Conservation (phyloP, 345 rosid genomes). For the Acer yangbiense region DNA sequence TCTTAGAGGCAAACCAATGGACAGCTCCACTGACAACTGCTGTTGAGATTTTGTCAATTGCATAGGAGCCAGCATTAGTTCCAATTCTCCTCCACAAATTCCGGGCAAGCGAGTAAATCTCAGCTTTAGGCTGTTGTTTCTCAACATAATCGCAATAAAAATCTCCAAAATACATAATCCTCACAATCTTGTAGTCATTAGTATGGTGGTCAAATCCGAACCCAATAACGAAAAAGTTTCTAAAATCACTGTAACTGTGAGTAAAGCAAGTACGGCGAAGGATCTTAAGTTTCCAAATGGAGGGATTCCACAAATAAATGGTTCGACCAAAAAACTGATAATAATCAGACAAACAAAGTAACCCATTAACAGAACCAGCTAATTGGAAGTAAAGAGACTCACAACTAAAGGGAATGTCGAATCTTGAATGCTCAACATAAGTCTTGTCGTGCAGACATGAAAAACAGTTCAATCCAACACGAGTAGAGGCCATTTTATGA, state of each 20-base stretch:
- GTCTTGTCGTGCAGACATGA: neutral
- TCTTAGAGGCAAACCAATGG: constrained; percentile 3
- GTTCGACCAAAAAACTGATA: neutral
- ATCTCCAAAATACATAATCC: constrained; percentile 3
- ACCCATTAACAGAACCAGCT: constrained; percentile 14
- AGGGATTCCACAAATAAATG: constrained; percentile 14
- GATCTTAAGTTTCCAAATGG: constrained; percentile 5
- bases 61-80: neutral
- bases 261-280: constrained; percentile 1
- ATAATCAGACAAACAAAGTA: constrained; percentile 6
- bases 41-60: neutral
- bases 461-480: neutral
- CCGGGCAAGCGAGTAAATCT: neutral
- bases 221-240: neutral
- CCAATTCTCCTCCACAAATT: constrained; percentile 12
- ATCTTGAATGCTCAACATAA: neutral
- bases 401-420: constrained; percentile 1
- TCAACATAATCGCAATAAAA: neutral
- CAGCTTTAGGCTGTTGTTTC: neutral
- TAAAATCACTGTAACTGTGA: neutral
- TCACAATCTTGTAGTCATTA: constrained; percentile 4
- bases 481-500: neutral
- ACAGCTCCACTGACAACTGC: neutral
- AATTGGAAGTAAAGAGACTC: neutral
- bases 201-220: neutral